Evolutionary conservation across 1,284 basidiomycete species (phyloP).

Genomic region (Boletus holoroseus): DNA sequence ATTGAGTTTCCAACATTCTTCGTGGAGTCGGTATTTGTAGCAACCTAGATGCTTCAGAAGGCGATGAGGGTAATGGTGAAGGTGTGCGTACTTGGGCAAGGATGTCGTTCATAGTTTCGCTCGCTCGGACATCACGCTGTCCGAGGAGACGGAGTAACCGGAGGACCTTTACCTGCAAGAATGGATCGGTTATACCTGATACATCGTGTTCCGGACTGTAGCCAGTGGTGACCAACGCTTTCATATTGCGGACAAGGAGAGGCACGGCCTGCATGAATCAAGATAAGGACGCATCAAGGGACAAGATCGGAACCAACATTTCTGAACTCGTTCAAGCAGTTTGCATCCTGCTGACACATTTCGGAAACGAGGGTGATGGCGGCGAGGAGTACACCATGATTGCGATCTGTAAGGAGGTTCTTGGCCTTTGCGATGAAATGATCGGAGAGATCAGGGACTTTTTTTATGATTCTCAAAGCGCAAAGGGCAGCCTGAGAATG

Average conservation of each 20-base stretch:
- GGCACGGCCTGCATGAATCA: slow-evolving; percentile 69
- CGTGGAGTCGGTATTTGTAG: slow-evolving; percentile 95
- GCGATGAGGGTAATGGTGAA: not conserved
- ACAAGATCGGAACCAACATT: slow-evolving; percentile 49
- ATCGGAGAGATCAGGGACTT: slow-evolving; percentile 94
- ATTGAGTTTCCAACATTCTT: slow-evolving; percentile 99
- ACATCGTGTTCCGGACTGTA: slow-evolving; percentile 99
- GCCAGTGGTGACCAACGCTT: slow-evolving; percentile 92
- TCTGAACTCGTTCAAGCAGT: slow-evolving; percentile 80
- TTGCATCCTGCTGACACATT: slow-evolving; percentile 81
- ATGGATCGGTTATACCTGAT: slow-evolving; percentile 98
- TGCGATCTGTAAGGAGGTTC: slow-evolving; percentile 89
- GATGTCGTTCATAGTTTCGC: slow-evolving; percentile 98
- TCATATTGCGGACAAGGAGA: slow-evolving; percentile 91
- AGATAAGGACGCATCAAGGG: not conserved
- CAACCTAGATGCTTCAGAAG: slow-evolving; percentile 56
- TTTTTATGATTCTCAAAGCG: slow-evolving; percentile 93
- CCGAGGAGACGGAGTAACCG: slow-evolving; percentile 89
- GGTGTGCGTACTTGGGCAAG: slow-evolving; percentile 70
- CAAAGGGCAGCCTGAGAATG: slow-evolving; percentile 81
- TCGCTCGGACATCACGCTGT: slow-evolving; percentile 78
- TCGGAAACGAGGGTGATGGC: slow-evolving; percentile 94
- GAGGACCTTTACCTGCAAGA: slow-evolving; percentile 96
- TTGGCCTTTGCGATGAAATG: slow-evolving; percentile 90
- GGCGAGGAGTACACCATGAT: slow-evolving; percentile 93